Evolutionary conservation across 1,284 basidiomycete genomes (phyloP).

Genomic region (Tremellales sp.): DNA sequence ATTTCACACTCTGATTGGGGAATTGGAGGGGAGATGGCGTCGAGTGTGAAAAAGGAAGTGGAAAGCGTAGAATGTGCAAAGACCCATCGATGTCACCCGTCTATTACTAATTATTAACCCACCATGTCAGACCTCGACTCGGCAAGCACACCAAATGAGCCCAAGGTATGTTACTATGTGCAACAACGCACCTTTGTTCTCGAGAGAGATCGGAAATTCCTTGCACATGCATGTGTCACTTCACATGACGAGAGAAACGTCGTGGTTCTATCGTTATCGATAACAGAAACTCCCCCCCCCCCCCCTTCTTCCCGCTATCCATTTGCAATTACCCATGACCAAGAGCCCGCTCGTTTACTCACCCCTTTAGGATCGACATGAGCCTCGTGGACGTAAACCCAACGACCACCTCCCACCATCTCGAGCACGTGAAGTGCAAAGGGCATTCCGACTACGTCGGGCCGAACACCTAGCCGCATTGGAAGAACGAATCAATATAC

Average conservation of each 20-base stretch:
- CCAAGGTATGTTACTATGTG: not conserved
- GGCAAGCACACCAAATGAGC: not conserved
- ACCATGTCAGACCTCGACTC: not conserved
- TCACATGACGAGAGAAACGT: too few species aligned
- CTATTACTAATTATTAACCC: too few species aligned
- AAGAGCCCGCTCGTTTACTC: not conserved
- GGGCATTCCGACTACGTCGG: conserved; percentile 83
- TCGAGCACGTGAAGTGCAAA: conserved; percentile 83
- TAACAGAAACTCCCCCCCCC: not conserved
- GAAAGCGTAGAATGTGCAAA: too few species aligned
- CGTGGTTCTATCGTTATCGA: too few species aligned
- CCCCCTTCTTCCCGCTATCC: not conserved
- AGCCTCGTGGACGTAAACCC: conserved; percentile 72
- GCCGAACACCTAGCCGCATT: conserved; percentile 81
- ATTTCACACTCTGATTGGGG: too few species aligned
- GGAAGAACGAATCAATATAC: conserved; percentile 72
- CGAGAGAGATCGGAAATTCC: too few species aligned
- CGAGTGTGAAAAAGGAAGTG: too few species aligned
- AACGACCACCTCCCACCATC: conserved; percentile 90
- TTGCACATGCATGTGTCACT: too few species aligned
- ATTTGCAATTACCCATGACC: not conserved
- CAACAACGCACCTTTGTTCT: too few species aligned
- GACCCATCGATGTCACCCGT: too few species aligned
- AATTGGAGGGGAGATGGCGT: too few species aligned
- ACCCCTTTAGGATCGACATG: conserved; percentile 38